phyloP scores from a whole-genome alignment of 2,329 filamentous ascomycete species.

The Amauroascus niger region DNA sequence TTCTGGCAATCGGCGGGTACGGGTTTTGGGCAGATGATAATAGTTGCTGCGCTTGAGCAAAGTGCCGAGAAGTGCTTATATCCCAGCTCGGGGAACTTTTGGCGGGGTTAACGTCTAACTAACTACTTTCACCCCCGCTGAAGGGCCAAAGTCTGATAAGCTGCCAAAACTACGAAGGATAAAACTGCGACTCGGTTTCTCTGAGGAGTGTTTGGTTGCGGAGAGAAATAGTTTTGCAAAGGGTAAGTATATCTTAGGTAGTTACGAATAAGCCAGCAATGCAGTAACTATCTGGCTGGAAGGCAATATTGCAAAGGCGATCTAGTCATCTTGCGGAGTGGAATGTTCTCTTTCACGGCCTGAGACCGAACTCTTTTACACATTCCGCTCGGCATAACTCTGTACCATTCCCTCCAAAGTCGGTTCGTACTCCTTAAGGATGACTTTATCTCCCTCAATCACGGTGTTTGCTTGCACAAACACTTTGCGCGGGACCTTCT shows the following conservation, averaged over 20 bases:
- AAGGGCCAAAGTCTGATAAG: too few relatives aligned
- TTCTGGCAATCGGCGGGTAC: too few relatives aligned
- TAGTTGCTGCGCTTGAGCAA: too few relatives aligned
- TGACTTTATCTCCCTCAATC: slow-evolving; percentile 58
- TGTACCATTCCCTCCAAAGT: slow-evolving; percentile 70
- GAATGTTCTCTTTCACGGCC: background rate
- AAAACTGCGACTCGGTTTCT: too few relatives aligned
- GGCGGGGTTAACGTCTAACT: too few relatives aligned
- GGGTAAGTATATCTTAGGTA: background rate
- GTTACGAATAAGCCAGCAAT: background rate
- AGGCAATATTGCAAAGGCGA: background rate
- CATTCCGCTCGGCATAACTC: slow-evolving; percentile 59
- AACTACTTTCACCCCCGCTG: too few relatives aligned
- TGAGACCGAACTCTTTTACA: slow-evolving; percentile 27
- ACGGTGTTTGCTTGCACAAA: slow-evolving; percentile 92
- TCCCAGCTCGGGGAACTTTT: too few relatives aligned
- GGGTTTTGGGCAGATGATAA: too few relatives aligned
- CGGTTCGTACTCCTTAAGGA: slow-evolving; percentile 76
- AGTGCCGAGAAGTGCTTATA: too few relatives aligned
- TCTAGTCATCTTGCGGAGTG: background rate
- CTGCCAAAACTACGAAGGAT: too few relatives aligned
- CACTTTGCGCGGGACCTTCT: slow-evolving; percentile 55
- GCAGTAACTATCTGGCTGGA: background rate
- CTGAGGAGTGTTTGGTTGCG: too few relatives aligned
- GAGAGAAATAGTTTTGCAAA: background rate